Base-by-base conservation (phyloP, 208 protist genomes). In the Acanthamoeba royreba region DNA sequence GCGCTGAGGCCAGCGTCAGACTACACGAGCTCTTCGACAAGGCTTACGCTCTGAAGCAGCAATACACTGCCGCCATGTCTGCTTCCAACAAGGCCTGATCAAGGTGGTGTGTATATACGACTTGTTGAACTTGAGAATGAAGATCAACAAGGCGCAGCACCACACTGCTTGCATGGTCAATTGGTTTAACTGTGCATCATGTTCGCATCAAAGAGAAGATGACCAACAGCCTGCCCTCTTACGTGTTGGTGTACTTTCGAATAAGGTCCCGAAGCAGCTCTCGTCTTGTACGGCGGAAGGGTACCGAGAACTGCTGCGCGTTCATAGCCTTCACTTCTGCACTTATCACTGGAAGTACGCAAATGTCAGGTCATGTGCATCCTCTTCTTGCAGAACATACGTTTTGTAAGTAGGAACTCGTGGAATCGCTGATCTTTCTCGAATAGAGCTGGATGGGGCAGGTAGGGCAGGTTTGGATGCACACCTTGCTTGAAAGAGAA, bases 401-500 rank as follows among this genome's bases (percentile, higher is more conserved):
- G 61, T 89, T 95, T 95, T 19, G 93, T 87, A 3, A 95, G 46
- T 1, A 95, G 93, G 31, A 95, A 95, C 7, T 93, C 25, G 47
- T 43, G 85, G 11, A 95, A 93, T 22, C 79, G n/a, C 17, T 69
- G 17, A 33, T 47, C 66, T 31, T 93, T 93, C 35, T 63, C n/a
- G 38, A 93, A 95, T 4, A 83, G 35, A 28, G 93, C 28, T 7
- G 93, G 93, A 31, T 61, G 77, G 42, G 93, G 85, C 52, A 95
- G 28, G n/a, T 86, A 66, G 33, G 93, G 93, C 22, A 40, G 31
- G 55, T 93, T 93, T 4, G 93, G 93, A 28, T 55, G 46, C 38
- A 93, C 87, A 33, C 52, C 49, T 22, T 8, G n/a, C 35, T 90
- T 87, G 63, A 4, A 83, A 7, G 52, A 42, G 40, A 94, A 69